Evolutionary conservation across 352 stramenopile genomes (phyloP), one percentile per base, ranked within the genome.

Genomic region (Phytophthora fragariae): DNA sequence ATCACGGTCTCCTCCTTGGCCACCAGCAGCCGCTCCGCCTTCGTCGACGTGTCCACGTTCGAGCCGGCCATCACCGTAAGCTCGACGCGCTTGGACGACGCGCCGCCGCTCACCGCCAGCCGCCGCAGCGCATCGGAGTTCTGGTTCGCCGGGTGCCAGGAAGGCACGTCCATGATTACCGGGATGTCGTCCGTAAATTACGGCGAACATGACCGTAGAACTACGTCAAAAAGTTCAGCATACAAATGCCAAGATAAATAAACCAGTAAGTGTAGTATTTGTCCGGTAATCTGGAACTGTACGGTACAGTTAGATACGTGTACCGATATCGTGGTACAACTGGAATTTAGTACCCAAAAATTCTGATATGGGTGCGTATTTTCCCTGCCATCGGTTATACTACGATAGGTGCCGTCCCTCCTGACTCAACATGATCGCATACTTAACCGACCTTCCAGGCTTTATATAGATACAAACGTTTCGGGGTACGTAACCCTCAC

Each of bases 91-190:
- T 81, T 68, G 17, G 71, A 58, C 33, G 74, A 15, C 27, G 71
- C 47, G 1, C 56, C 66, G 29, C 65, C 63, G 56, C 64, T 72
- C 50, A 71, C 61, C 53, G 75, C 62, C 57, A 73, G 68, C 41
- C 74, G 70, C 64, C 81, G 77, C 50, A 72, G 37, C 47, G 73
- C 72, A 68, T 84, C 68, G 17, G 80, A 52, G 63, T 92, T 83
- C 62, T 85, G 73, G 68, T 93, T 94, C 12, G 87, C 87, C 1
- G 87, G 87, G 46, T 94, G 85, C 85, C 87, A 94, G 31, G 82
- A 83, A 15, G 87, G 87, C 29, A 92, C 85, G 57, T 94, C 85
- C 87, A 94, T 94, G 44, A 10, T 46, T 27, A 27, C 24, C 24
- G 24, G 24, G 24, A 3, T 27, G 24, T 27, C 24, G 24, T 27